These are phyloP conservation scores for Spiromastix sp. DNA, from an alignment of 2,329 filamentous ascomycete genomes.

Conservation along the genomic window DNA sequence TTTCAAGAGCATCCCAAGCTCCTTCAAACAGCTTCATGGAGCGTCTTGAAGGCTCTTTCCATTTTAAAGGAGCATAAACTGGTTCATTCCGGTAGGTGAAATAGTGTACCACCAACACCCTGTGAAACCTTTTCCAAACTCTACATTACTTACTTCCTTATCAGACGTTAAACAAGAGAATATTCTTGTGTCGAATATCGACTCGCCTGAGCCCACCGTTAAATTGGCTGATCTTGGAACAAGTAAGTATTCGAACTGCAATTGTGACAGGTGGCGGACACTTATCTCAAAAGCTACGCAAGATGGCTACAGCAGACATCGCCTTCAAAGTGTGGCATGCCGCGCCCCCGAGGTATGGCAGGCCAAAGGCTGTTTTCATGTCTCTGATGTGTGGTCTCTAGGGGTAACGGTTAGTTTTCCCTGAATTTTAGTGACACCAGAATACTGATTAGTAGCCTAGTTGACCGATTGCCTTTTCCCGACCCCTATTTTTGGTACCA, in stretches of 20 bases:
- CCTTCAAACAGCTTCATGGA: constrained; percentile 5
- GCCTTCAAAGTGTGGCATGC: constrained; percentile 5
- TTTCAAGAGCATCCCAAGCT: constrained; percentile 7
- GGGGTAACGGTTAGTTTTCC: constrained; percentile 6
- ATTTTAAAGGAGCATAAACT: constrained; percentile 6
- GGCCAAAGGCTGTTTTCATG: constrained; percentile 7
- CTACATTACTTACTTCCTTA: constrained; percentile 2
- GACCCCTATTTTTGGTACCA: constrained; percentile 5
- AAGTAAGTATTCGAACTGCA: constrained; percentile 5
- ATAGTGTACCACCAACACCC: constrained; percentile 1
- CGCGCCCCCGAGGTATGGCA: constrained; percentile 8
- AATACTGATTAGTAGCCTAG: too few species aligned
- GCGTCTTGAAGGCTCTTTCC: constrained; percentile 7
- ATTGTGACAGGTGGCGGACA: neutral
- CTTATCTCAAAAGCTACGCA: constrained; percentile 4
- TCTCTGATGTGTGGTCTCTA: constrained; percentile 9
- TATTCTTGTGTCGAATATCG: constrained; percentile 9
- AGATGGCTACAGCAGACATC: constrained; percentile 5
- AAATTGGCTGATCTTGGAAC: constrained; percentile 8
- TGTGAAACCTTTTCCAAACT: too few species aligned
- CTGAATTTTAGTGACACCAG: too few species aligned
- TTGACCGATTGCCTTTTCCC: constrained; percentile 7
- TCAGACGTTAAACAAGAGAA: constrained; percentile 8
- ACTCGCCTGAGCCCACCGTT: constrained; percentile 4
- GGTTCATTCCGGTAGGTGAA: constrained; percentile 7